Conservation (phyloP, 257 asterid genomes). For the Solanum neorickii region DNA sequence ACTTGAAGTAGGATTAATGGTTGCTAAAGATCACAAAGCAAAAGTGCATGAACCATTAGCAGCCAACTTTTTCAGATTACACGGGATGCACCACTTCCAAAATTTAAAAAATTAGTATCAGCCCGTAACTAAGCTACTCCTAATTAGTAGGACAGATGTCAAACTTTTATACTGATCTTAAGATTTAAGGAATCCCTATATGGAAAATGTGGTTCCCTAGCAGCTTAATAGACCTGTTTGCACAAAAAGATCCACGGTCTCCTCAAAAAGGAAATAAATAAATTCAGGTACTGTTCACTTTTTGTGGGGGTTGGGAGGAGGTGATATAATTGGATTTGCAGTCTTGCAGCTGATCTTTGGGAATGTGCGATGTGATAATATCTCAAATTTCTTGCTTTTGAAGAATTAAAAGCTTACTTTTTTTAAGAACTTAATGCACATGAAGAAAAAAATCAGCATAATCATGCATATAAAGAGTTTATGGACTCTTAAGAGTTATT, state of each 20-base stretch:
- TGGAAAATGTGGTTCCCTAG: background rate
- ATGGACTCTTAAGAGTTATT: background rate
- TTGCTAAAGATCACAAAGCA: background rate
- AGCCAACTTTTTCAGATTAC: background rate
- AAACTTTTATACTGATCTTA: background rate
- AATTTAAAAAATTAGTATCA: background rate
- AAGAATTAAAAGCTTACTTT: background rate
- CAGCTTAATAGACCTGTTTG: background rate
- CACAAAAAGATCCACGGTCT: background rate
- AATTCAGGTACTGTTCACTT: background rate
- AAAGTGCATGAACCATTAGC: background rate
- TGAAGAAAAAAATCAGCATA: background rate
- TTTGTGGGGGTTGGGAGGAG: background rate
- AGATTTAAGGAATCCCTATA: background rate
- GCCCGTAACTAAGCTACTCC: background rate
- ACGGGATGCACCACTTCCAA: background rate
- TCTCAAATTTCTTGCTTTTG: background rate
- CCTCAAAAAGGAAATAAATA: background rate
- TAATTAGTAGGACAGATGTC: background rate
- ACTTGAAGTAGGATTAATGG: background rate
- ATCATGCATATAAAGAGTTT: background rate
- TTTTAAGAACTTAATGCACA: background rate
- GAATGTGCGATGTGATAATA: background rate
- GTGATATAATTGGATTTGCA: background rate
- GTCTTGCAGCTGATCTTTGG: background rate